These are phyloP conservation scores for Oryza glumipatula DNA, from an alignment of 176 grass and related monocot genomes.

Conservation along the genomic window DNA sequence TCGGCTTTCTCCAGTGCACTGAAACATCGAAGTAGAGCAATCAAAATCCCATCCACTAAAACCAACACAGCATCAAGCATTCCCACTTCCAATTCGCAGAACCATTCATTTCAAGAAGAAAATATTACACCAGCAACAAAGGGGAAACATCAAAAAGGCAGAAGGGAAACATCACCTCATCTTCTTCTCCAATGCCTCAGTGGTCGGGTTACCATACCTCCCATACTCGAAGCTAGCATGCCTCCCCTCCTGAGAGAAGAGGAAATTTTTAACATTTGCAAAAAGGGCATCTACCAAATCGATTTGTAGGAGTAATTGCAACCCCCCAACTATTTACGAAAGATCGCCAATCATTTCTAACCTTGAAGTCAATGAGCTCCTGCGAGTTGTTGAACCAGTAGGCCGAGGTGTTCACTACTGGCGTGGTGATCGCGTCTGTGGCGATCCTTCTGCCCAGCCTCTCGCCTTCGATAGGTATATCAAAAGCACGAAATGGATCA, in stretches of 20 bases:
- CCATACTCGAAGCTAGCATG: constrained; percentile 97
- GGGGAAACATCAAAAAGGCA: background rate
- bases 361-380: constrained; percentile 99
- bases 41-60: constrained; percentile 16
- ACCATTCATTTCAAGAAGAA: too few species aligned
- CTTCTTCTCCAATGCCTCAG: constrained; percentile 93
- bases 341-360: constrained; percentile 1
- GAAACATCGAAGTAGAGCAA: constrained; percentile 39
- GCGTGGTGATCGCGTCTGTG: constrained; percentile 95
- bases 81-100: background rate
- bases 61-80: constrained; percentile 25
- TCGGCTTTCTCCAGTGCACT: constrained; percentile 97
- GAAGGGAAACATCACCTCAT: constrained; percentile 62
- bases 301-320: background rate
- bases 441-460: constrained; percentile 85
- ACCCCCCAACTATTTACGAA: background rate
- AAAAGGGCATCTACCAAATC: constrained; percentile 32
- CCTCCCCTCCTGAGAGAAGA: constrained; percentile 76
- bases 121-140: too few species aligned
- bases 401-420: constrained; percentile 95
- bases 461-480: constrained; percentile 59
- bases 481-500: constrained; percentile 22
- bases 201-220: constrained; percentile 97
- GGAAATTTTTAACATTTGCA: background rate
- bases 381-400: constrained; percentile 98